Conservation (phyloP, 2,329 filamentous ascomycete species). For the Aspergillus unguis region DNA sequence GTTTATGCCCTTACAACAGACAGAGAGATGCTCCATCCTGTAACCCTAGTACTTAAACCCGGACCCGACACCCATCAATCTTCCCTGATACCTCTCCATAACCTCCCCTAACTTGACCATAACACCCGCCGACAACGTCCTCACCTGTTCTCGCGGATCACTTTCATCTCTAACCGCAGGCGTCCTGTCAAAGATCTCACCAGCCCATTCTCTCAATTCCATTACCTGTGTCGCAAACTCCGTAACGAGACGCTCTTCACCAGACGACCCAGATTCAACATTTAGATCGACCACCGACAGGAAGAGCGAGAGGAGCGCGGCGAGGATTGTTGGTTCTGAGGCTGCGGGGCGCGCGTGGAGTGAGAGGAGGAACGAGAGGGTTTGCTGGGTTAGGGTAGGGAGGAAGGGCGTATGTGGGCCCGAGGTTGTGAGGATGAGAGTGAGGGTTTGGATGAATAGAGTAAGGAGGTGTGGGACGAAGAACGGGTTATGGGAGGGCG, state of each 20-base stretch:
- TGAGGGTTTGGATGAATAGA: conserved; percentile 80
- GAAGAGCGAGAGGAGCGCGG: conserved; percentile 73
- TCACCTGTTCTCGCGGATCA: conserved; percentile 37
- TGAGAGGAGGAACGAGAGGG: conserved; percentile 76
- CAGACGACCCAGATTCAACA: conserved; percentile 44
- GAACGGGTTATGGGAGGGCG: conserved; percentile 55
- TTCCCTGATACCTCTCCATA: conserved; percentile 73
- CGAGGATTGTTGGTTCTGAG: conserved; percentile 64
- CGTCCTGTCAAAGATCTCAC: conserved; percentile 65
- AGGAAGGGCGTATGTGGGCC: conserved; percentile 75
- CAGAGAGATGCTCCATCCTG: neutral
- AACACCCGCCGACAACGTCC: conserved; percentile 68
- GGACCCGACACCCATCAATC: conserved; percentile 68
- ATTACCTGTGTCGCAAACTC: conserved; percentile 72
- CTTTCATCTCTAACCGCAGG: conserved; percentile 50
- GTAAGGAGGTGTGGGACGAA: conserved; percentile 72
- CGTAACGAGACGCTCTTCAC: conserved; percentile 67
- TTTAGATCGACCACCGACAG: conserved; percentile 81
- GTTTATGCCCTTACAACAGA: no score
- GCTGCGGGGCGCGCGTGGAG: conserved; percentile 54
- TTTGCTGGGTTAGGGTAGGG: conserved; percentile 75
- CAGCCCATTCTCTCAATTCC: conserved; percentile 85
- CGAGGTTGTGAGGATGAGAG: conserved; percentile 75
- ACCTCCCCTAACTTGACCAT: conserved; percentile 79
- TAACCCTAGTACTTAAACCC: conserved; percentile 39